These are phyloP conservation scores for Apiospora rasikravindrae DNA, from an alignment of 2,329 filamentous ascomycete species.

Conservation along the genomic window DNA sequence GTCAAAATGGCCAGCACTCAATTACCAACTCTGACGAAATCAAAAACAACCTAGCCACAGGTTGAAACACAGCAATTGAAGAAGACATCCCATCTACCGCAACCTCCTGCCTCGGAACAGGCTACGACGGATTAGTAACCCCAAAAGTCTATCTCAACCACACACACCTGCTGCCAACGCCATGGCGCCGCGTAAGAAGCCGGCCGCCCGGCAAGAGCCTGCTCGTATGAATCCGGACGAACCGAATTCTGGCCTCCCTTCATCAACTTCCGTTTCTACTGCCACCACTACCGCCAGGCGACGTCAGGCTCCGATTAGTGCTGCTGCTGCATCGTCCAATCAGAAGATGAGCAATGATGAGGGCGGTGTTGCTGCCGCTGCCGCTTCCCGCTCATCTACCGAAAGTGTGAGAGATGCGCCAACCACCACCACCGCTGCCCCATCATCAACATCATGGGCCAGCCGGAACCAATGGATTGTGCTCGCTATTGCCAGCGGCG, in stretches of 20 bases:
- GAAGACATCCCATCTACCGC: not conserved
- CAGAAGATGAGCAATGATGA: conserved; percentile 2
- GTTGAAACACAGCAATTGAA: not conserved
- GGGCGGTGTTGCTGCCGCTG: not conserved
- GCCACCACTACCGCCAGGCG: not conserved
- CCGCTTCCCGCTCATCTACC: not conserved
- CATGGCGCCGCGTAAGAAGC: conserved; percentile 10
- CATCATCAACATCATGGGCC: conserved; percentile 33
- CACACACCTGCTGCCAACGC: not conserved
- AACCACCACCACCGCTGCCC: not conserved
- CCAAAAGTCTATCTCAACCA: conserved; percentile 5
- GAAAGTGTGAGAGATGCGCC: not conserved
- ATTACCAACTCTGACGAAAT: conserved; percentile 2
- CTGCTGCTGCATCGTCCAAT: not conserved
- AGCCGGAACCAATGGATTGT: conserved; percentile 63
- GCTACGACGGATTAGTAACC: conserved; percentile 1
- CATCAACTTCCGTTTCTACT: conserved; percentile 1
- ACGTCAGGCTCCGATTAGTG: not conserved
- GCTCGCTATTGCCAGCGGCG: conserved; percentile 74
- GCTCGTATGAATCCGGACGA: not conserved
- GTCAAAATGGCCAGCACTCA: not conserved
- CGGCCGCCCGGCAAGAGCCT: conserved; percentile 2
- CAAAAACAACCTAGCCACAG: not conserved
- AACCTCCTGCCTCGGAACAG: not conserved
- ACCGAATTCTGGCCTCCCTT: not conserved